A percentile compares a stretch with the other conserved stretches of the same genome.
Evolutionary conservation across 2,329 filamentous ascomycete species (phyloP).

Genomic region (Aspergillus oerlinghausenensis): DNA sequence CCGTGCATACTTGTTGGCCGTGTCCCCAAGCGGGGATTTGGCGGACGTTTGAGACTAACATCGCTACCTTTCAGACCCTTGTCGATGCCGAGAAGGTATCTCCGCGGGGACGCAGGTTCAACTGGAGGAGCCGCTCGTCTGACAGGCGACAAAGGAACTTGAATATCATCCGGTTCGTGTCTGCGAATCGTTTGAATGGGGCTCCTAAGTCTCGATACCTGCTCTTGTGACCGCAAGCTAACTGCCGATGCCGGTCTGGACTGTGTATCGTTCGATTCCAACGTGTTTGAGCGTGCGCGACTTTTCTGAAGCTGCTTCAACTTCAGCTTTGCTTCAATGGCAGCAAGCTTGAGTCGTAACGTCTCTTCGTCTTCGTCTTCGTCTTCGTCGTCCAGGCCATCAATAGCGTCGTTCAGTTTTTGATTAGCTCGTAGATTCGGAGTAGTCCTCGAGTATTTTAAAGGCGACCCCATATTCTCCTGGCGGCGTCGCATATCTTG

Average conservation of each 20-base stretch:
- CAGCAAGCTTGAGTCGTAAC: slow-evolving; percentile 76
- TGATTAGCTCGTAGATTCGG: slow-evolving; percentile 32
- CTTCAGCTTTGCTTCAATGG: slow-evolving; percentile 81
- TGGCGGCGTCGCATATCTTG: slow-evolving; percentile 62
- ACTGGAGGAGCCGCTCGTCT: slow-evolving; percentile 45
- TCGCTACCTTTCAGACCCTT: slow-evolving; percentile 77
- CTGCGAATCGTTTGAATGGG: slow-evolving; percentile 12
- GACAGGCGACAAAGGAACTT: slow-evolving; percentile 73
- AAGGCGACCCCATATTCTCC: slow-evolving; percentile 65
- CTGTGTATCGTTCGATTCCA: slow-evolving; percentile 13
- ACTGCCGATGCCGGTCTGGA: slow-evolving; percentile 23
- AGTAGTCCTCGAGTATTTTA: slow-evolving; percentile 47
- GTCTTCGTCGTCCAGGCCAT: slow-evolving; percentile 58
- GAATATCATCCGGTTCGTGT: slow-evolving; percentile 42
- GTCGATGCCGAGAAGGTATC: slow-evolving; percentile 80
- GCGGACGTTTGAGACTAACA: slow-evolving; percentile 73
- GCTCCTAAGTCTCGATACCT: slow-evolving; percentile 10
- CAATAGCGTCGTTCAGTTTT: slow-evolving; percentile 28
- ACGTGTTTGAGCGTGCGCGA: slow-evolving; percentile 24
- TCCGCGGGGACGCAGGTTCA: slow-evolving; percentile 68
- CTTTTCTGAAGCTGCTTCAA: slow-evolving; percentile 77
- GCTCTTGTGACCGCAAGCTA: slow-evolving; percentile 17
- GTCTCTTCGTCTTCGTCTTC: slow-evolving; percentile 87
- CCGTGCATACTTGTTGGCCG: slow-evolving; percentile 30
- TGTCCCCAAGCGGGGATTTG: slow-evolving; percentile 23